Evolutionary conservation across 2,329 filamentous ascomycete species (phyloP).

Genomic region (Pseudovirgaria hyperparasitica): DNA sequence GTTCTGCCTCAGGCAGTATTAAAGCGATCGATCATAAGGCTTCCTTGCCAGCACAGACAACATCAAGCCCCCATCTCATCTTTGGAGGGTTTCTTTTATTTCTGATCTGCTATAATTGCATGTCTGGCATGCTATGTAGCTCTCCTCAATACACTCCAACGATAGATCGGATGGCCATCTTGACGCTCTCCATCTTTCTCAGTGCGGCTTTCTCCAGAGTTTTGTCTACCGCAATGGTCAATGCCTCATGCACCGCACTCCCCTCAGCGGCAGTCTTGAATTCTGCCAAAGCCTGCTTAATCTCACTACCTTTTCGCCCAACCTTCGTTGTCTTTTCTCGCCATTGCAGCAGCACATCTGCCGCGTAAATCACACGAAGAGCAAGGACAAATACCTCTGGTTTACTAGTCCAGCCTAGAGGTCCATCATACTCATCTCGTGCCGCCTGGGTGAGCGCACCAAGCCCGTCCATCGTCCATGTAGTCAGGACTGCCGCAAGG

Average conservation of each 20-base stretch:
- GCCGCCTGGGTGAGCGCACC: conserved; percentile 25
- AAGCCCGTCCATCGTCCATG: conserved; percentile 43
- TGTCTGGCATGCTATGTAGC: no score
- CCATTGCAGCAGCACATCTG: conserved; percentile 25
- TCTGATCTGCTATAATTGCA: no score
- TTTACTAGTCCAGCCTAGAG: conserved; percentile 61
- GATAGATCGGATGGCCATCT: no score
- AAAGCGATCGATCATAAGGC: no score
- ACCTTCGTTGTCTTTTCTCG: conserved; percentile 7
- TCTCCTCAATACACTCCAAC: no score
- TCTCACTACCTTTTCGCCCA: conserved; percentile 8
- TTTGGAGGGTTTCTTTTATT: no score
- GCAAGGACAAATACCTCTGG: conserved; percentile 54
- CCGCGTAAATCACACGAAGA: conserved; percentile 28
- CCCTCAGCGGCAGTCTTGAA: conserved; percentile 12
- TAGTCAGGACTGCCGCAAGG: conserved; percentile 9
- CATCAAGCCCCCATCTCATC: no score
- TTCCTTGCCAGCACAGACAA: no score
- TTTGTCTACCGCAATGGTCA: no score
- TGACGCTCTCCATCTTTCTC: no score
- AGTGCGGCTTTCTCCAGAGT: no score
- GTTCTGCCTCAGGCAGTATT: no score
- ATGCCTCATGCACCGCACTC: conserved; percentile 18
- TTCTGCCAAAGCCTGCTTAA: conserved; percentile 15
- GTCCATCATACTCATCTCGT: conserved; percentile 40